Conservation (phyloP, 2,329 filamentous ascomycete species). For the Neocucurbitaria cava region DNA sequence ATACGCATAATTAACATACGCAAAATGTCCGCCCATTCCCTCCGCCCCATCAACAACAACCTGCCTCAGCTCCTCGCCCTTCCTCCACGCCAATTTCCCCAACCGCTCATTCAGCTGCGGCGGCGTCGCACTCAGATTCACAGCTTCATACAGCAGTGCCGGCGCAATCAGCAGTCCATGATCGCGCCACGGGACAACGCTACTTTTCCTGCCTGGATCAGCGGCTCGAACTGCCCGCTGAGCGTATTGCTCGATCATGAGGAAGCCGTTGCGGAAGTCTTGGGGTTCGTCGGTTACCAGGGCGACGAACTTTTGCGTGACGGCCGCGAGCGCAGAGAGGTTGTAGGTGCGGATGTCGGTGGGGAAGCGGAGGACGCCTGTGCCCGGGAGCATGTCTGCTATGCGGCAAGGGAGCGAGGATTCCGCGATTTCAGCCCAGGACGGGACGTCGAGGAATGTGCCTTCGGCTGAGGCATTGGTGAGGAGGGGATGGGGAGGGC, state of each 20-base stretch:
- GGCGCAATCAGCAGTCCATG: background rate
- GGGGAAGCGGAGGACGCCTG: constrained; percentile 5
- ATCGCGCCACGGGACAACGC: background rate
- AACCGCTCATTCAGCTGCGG: constrained; percentile 2
- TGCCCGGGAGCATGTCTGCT: constrained; percentile 4
- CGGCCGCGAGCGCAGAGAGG: constrained; percentile 6
- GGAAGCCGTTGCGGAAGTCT: background rate
- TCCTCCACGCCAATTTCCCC: background rate
- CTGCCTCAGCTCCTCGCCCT: constrained; percentile 2
- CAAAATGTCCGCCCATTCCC: constrained; percentile 7
- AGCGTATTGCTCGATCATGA: constrained; percentile 15
- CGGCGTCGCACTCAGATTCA: background rate
- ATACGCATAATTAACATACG: constrained; percentile 43
- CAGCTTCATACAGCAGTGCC: background rate
- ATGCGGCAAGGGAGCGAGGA: constrained; percentile 4
- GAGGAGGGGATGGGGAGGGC: background rate
- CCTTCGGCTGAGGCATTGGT: background rate
- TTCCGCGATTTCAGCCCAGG: constrained; percentile 4
- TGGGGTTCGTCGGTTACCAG: background rate
- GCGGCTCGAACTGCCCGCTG: background rate
- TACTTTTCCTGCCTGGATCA: background rate
- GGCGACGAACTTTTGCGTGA: background rate
- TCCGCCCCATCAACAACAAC: constrained; percentile 7
- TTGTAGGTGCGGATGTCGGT: constrained; percentile 15
- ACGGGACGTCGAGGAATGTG: constrained; percentile 7